Base-by-base conservation (phyloP, 179 eudicot genomes). In the Corrigiola litoralis region DNA sequence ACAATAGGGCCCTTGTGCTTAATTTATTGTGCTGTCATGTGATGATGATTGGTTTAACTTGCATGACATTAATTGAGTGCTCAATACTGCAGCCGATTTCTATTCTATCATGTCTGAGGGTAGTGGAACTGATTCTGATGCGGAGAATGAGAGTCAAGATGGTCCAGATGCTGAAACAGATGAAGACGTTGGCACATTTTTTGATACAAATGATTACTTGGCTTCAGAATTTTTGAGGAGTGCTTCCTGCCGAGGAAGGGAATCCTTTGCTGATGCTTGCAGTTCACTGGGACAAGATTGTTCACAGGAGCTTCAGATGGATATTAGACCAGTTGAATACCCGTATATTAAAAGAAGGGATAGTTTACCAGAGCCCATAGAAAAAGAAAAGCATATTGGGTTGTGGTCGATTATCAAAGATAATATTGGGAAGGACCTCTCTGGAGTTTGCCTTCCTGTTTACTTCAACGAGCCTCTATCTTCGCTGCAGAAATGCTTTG, bases 371-470 rank as follows among this genome's bases (percentile, higher is more conserved):
- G 99, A 90, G 55, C 99, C 97, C 13, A 87, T 87, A 77, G 97
- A 90, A 77, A 92, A 87, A 74, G 98, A 92, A 50, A 87, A 84
- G 81, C 92, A 95, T 23, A 75, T 90, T 61, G 99, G 97, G 47
- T 70, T 94, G 61, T 94, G 99, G 99, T 94, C 97, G 5, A 90
- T 90, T 65, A 90, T 94, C 69, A 94, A 90, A 75, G 99, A 94
- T 75, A 94, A 94, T 59, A 94, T 94, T 13, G 99, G 99, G 62
- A 94, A 94, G 79, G 99, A 94, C 58, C 84, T 94, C 48, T 94
- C 99, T 25, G 97, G 99, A 66, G 99, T 90, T 75, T 90, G 97
- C 75, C 88, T 94, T 63, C 97, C 99, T 80, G 99, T 94, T 67
- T 94, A 90, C 80, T 94, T 94, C 70, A 94, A 94, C 46, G 99